Evolutionary conservation across 345 rosid genomes (phyloP), one percentile per base, ranked within the genome.

Genomic region (Euclidium syriacum): DNA sequence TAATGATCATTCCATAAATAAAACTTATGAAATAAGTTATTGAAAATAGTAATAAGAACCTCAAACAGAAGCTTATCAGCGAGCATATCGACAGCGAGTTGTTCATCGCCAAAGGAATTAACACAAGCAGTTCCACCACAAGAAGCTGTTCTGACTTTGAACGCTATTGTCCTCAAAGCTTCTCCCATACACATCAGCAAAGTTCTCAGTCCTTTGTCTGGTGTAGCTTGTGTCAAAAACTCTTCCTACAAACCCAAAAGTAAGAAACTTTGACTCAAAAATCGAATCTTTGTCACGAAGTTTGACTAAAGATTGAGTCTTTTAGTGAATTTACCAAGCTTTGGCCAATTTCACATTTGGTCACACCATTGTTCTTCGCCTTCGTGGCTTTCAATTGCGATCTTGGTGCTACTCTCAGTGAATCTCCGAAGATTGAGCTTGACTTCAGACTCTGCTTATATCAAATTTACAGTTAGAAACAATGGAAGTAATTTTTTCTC

Each of bases 41-140:
- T 19, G 10, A 50, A 40, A 24, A 26, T 47, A n/a, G 25, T 27
- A 20, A 15, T 7, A 4, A 38, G n/a, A 20, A 89, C 99, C 91
- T 94, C 96, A 11, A 94, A 94, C 23, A 94, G 95, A 58, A 94
- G 97, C 74, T 90, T 81, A 72, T 94, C 55, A 5, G 99, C 99
- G 22, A 90, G 92, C 91, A 94, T 58, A 72, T 94, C 99, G 0
- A 94, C 97, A 25, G 99, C 99, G 26, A 94, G 99, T 64, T 94
- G 99, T 65, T 94, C 99, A 48, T 94, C 97, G 1, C 99, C 97
- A 52, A 94, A 94, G 60, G 95, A 71, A 64, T 94, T 94, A 4
- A 94, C 79, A 60, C 99, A 94, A 62, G 94, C 91, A 15, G 97
- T 94, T 71, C 96, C 99, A 56, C 92, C 97, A 68, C 97, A 94